phyloP scores from a whole-genome alignment of 1,284 basidiomycete species.

The Mrakiaceae sp. region DNA sequence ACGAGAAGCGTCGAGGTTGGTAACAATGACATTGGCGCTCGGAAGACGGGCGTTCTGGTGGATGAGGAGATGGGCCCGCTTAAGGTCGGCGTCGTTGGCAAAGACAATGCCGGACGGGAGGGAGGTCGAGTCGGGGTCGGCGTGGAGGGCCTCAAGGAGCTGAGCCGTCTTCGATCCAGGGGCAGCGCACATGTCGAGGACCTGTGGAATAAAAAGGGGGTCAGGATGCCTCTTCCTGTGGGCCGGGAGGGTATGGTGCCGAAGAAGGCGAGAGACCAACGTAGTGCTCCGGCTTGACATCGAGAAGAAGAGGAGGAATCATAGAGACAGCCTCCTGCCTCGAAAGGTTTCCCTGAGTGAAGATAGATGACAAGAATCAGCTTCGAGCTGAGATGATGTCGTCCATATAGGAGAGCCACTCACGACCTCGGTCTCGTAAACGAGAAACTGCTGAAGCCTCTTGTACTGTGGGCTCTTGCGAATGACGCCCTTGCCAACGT shows the following conservation, averaged over 20 bases:
- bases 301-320: slow-evolving; percentile 90
- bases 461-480: slow-evolving; percentile 90
- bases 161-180: slow-evolving; percentile 97
- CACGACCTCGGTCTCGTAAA: slow-evolving; percentile 95
- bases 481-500: slow-evolving; percentile 79
- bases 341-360: slow-evolving; percentile 74
- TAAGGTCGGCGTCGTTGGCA: slow-evolving; percentile 55
- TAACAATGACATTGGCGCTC: slow-evolving; percentile 84
- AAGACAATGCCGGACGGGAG: slow-evolving; percentile 57
- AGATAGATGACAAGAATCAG: neutral
- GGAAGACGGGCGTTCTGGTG: slow-evolving; percentile 95
- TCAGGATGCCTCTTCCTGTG: neutral
- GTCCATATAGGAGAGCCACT: slow-evolving; percentile 26
- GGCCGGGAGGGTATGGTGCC: too few species aligned
- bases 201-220: slow-evolving; percentile 42
- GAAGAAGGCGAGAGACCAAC: slow-evolving; percentile 34
- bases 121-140: slow-evolving; percentile 48
- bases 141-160: slow-evolving; percentile 76
- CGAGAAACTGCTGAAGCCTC: slow-evolving; percentile 78
- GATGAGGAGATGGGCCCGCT: slow-evolving; percentile 90
- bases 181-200: slow-evolving; percentile 98
- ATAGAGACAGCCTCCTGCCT: slow-evolving; percentile 97
- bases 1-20: slow-evolving; percentile 76
- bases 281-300: slow-evolving; percentile 81
- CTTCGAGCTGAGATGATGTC: neutral